These are phyloP conservation scores for Sclerotinia nivalis DNA, from an alignment of 2,329 filamentous ascomycete genomes.

Conservation along the genomic window DNA sequence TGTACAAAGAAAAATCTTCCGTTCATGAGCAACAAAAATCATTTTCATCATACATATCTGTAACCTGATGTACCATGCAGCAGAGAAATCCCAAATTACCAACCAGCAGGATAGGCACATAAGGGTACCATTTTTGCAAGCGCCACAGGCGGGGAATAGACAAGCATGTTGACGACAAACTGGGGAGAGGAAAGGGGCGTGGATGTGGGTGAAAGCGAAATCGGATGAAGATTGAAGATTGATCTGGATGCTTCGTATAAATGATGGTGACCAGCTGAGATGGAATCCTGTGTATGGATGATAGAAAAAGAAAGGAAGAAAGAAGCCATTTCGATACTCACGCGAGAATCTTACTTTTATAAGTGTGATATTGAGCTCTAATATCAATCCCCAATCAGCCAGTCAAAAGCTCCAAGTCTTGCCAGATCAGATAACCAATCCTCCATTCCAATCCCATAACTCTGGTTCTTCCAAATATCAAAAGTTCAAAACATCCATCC, in stretches of 20 bases:
- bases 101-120: not conserved
- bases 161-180: constrained; percentile 22
- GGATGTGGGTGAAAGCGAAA: constrained; percentile 13
- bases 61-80: not conserved
- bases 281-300: not conserved
- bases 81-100: not conserved
- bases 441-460: not conserved
- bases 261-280: not conserved
- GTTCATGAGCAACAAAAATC: not conserved
- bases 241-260: not conserved
- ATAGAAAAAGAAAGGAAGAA: not conserved
- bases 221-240: not conserved
- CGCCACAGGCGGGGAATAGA: constrained; percentile 8
- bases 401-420: constrained; percentile 2
- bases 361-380: not conserved
- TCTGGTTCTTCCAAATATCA: not conserved
- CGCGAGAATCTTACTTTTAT: constrained; percentile 3
- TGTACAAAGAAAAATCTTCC: not conserved
- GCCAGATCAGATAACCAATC: not conserved
- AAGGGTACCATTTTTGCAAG: constrained; percentile 8
- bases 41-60: too few species aligned
- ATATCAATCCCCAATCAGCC: constrained; percentile 4
- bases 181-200: not conserved
- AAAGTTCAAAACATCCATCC: not conserved
- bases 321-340: not conserved